These are phyloP conservation scores for Naganishia albida DNA, from an alignment of 1,284 basidiomycete species.

Conservation along the genomic window DNA sequence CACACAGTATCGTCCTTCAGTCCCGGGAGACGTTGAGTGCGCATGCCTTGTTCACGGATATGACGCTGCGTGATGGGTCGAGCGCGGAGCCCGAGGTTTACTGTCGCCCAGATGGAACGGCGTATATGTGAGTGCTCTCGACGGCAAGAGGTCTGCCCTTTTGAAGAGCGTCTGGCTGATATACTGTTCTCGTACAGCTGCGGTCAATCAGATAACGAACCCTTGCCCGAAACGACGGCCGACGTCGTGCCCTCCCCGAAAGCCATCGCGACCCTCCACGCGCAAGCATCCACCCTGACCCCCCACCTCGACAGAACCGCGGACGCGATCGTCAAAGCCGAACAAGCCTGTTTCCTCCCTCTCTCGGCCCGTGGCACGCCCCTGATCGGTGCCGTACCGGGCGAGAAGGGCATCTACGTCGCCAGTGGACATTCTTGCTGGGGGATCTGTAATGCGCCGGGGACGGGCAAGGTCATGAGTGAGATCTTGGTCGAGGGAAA, in stretches of 20 bases:
- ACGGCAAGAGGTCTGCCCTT: neutral
- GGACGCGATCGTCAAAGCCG: slow-evolving; percentile 36
- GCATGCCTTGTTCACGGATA: slow-evolving; percentile 59
- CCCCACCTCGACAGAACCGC: slow-evolving; percentile 48
- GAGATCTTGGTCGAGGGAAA: slow-evolving; percentile 60
- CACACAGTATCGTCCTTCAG: slow-evolving; percentile 57
- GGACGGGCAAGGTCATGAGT: slow-evolving; percentile 58
- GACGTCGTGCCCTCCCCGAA: slow-evolving; percentile 51
- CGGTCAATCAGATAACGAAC: slow-evolving; percentile 49
- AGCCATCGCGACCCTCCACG: slow-evolving; percentile 54
- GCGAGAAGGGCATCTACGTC: slow-evolving; percentile 55
- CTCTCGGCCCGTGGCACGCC: slow-evolving; percentile 58
- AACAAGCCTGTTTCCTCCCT: slow-evolving; percentile 61
- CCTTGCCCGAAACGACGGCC: slow-evolving; percentile 51
- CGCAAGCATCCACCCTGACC: slow-evolving; percentile 56
- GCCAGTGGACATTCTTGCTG: slow-evolving; percentile 57
- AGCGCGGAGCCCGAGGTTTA: slow-evolving; percentile 57
- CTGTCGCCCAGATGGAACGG: slow-evolving; percentile 53
- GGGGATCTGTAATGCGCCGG: slow-evolving; percentile 58
- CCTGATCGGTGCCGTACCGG: slow-evolving; percentile 55
- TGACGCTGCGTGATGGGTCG: slow-evolving; percentile 55
- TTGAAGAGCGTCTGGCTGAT: neutral
- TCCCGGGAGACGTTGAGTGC: slow-evolving; percentile 46
- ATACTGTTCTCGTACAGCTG: slow-evolving; percentile 41
- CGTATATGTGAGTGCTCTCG: slow-evolving; percentile 47